A percentile compares a stretch with the other conserved stretches of the same genome.
Evolutionary conservation across 2,329 filamentous ascomycete genomes (phyloP).

Genomic region (Sporothrix euskadiensis): DNA sequence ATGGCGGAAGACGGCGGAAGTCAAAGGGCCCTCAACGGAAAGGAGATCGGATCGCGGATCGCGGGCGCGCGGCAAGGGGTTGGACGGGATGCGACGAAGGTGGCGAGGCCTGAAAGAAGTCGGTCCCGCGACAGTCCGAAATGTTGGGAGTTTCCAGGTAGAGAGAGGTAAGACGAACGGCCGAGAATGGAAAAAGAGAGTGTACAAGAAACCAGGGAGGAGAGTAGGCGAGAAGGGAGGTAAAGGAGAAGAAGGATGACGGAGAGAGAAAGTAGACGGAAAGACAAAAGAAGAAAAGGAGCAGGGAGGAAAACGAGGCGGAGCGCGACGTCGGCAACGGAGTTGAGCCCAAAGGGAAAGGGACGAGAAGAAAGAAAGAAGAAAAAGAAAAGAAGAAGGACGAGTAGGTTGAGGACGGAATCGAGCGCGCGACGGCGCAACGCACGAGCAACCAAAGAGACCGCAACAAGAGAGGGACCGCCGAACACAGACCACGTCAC

Average conservation of each 20-base stretch:
- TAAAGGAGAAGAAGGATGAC: neutral
- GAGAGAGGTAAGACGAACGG: neutral
- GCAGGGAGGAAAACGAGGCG: neutral
- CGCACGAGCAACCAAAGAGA: conserved; percentile 1
- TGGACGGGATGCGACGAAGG: neutral
- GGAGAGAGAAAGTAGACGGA: neutral
- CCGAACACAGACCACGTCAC: conserved; percentile 19
- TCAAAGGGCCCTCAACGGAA: neutral
- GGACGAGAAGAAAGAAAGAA: neutral
- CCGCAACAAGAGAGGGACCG: conserved; percentile 3
- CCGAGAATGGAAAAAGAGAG: neutral
- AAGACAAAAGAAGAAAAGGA: neutral
- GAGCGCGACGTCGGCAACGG: conserved; percentile 10
- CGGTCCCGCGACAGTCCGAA: neutral
- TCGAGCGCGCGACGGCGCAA: conserved; percentile 5
- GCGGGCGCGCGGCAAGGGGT: neutral
- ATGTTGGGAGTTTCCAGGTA: neutral
- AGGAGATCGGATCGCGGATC: neutral
- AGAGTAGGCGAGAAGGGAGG: neutral
- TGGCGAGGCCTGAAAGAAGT: neutral
- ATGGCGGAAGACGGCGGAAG: neutral
- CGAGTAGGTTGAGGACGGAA: conserved; percentile 6
- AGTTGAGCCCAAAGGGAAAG: neutral
- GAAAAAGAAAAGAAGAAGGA: neutral
- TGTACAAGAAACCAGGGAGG: neutral